These are phyloP conservation scores for Rusavskia elegans DNA, from an alignment of 495 filamentous ascomycete genomes.

Conservation along the genomic window DNA sequence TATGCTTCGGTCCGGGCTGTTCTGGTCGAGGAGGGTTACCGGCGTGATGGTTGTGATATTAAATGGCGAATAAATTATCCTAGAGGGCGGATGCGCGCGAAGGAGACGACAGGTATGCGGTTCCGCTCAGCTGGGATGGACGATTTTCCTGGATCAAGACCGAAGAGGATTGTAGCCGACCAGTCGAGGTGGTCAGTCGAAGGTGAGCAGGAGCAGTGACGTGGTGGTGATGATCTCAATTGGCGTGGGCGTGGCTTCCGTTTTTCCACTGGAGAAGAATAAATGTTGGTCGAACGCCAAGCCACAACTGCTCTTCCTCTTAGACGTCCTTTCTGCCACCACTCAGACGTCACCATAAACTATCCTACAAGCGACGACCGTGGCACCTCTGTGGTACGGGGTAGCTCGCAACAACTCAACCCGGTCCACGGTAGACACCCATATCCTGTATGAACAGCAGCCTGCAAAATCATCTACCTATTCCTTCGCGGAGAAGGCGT, in stretches of 20 bases:
- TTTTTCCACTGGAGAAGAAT: neutral
- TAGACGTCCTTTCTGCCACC: neutral
- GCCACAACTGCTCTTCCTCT: neutral
- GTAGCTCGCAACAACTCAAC: neutral
- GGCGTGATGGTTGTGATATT: no score
- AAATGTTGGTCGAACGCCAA: neutral
- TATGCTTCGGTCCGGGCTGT: no score
- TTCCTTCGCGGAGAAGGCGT: no score
- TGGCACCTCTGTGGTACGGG: no score
- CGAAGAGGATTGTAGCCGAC: no score
- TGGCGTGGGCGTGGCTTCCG: neutral
- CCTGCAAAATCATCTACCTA: no score
- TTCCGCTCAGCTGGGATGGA: neutral
- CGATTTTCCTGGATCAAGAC: neutral
- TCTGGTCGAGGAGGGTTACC: no score
- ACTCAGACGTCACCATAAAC: neutral
- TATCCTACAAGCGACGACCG: neutral
- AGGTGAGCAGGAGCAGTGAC: no score
- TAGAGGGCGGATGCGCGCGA: neutral
- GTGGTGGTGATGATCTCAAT: neutral
- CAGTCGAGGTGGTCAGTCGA: no score
- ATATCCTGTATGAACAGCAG: no score
- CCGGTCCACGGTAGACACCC: neutral
- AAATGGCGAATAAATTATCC: neutral
- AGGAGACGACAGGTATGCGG: neutral